A percentile compares a stretch with the other conserved stretches of the same genome.
Conservation (phyloP, 2,329 filamentous ascomycete genomes). For the Beauveria rudraprayagi region DNA sequence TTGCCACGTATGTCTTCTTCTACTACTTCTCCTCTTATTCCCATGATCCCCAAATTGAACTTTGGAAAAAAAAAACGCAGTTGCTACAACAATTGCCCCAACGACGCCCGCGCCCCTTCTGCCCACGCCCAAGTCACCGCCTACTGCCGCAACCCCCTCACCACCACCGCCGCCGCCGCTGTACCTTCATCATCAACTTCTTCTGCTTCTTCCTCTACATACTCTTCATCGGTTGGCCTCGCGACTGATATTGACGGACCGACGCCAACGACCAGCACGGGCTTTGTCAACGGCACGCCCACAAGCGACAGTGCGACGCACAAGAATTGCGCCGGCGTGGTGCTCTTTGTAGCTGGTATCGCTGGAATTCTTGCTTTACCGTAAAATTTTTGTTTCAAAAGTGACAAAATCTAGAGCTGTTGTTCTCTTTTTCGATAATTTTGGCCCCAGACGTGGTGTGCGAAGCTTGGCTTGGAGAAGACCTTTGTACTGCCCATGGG, state of each 20-base stretch:
- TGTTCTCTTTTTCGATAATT: constrained; percentile 1
- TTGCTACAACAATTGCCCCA: constrained; percentile 51
- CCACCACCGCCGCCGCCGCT: constrained; percentile 19
- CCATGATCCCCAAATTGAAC: too few species aligned
- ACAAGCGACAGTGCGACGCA: constrained; percentile 21
- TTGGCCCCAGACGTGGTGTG: background rate
- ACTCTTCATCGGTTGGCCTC: constrained; percentile 17
- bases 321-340: constrained; percentile 25
- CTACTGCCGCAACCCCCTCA: constrained; percentile 38
- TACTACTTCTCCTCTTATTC: background rate
- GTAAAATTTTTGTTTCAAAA: constrained; percentile 11
- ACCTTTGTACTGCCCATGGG: background rate
- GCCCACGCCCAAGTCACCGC: constrained; percentile 34
- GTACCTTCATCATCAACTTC: constrained; percentile 16
- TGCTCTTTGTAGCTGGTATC: constrained; percentile 26
- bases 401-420: background rate
- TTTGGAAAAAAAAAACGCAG: constrained; percentile 20
- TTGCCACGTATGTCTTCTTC: constrained; percentile 35
- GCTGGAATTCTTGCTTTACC: constrained; percentile 31
- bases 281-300: constrained; percentile 10
- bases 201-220: constrained; percentile 13
- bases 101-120: constrained; percentile 31
- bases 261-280: constrained; percentile 19
- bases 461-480: background rate
- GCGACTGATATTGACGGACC: constrained; percentile 15